These are phyloP conservation scores for Geranium brycei DNA, from an alignment of 345 rosid genomes.

Conservation along the genomic window DNA sequence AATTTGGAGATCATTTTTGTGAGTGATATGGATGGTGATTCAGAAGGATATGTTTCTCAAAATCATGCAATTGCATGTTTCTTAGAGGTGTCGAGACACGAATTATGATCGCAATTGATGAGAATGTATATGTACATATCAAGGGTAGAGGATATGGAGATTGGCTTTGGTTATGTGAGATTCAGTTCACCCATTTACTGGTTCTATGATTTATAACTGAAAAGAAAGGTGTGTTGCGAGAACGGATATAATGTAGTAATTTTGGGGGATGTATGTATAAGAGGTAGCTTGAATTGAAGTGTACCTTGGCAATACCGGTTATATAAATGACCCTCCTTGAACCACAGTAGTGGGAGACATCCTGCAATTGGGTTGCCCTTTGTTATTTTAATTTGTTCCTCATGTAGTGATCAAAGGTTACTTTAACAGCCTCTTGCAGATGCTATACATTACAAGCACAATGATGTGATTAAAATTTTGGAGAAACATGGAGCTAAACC, in stretches of 20 bases:
- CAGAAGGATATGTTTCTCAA: background rate
- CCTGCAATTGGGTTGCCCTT: background rate
- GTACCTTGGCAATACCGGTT: background rate
- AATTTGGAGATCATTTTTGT: background rate
- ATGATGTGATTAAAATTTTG: conserved; percentile 56
- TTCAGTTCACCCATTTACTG: background rate
- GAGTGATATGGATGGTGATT: background rate
- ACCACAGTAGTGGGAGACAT: too few relatives aligned
- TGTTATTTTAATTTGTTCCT: background rate
- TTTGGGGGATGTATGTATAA: background rate
- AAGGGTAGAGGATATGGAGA: background rate
- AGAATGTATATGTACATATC: background rate
- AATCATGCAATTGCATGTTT: background rate
- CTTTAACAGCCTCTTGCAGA: conserved; percentile 72
- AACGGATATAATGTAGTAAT: background rate
- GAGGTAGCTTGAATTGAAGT: background rate
- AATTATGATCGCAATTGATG: background rate
- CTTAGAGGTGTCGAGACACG: too few relatives aligned
- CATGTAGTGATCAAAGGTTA: background rate
- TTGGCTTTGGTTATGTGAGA: background rate
- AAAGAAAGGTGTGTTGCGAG: background rate
- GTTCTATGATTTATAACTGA: background rate
- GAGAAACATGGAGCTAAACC: conserved; percentile 68
- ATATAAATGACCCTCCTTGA: too few relatives aligned
- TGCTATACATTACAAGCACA: conserved; percentile 60